Conservation (phyloP, 352 stramenopile species). For the Globisporangium echinulatum region DNA sequence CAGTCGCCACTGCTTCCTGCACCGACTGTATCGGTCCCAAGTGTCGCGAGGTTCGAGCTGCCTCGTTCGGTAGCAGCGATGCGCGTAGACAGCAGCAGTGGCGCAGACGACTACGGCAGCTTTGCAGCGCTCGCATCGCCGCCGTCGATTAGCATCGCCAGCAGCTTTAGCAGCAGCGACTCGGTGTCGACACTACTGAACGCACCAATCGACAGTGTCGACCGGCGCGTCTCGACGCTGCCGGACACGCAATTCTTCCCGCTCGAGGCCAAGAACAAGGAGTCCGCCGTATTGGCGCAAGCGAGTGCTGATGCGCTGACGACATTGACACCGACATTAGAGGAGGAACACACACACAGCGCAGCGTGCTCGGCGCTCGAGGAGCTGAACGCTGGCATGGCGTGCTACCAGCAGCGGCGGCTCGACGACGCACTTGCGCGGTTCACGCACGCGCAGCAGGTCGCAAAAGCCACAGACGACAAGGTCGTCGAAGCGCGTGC, state of each 20-base stretch:
- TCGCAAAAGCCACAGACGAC: slow-evolving; percentile 34
- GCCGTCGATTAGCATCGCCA: background rate
- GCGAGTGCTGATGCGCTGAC: background rate
- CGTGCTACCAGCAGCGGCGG: slow-evolving; percentile 63
- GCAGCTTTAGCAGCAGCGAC: background rate
- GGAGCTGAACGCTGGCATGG: slow-evolving; percentile 71
- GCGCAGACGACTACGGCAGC: slow-evolving; percentile 23
- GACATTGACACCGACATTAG: no score
- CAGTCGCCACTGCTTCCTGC: no score
- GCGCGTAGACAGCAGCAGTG: background rate
- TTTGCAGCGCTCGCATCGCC: slow-evolving; percentile 23
- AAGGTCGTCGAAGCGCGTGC: slow-evolving; percentile 65
- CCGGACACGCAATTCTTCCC: background rate
- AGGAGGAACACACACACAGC: slow-evolving; percentile 8
- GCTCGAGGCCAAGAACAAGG: slow-evolving; percentile 2
- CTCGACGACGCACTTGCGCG: slow-evolving; percentile 54
- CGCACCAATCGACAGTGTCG: slow-evolving; percentile 4
- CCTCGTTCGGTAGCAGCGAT: no score
- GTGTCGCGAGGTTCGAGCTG: no score
- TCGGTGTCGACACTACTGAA: background rate
- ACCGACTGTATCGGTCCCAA: no score
- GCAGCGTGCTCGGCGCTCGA: slow-evolving; percentile 36
- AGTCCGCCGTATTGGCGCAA: slow-evolving; percentile 1
- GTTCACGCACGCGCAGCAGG: slow-evolving; percentile 61
- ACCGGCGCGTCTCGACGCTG: slow-evolving; percentile 13